Conservation (phyloP, 129 eudicot genomes). For the Daucus carota region DH1_v3.0 NC_030381.2:50243001-50243500, state of each 20-base stretch:
- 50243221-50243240: slow-evolving; percentile 88
- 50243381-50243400: too few species aligned
- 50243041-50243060: background rate
- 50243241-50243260: slow-evolving; percentile 23
- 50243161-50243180: slow-evolving; percentile 69
- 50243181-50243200: slow-evolving; percentile 86
- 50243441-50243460: too few species aligned
- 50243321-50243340: background rate
- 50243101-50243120: background rate
- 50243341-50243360: background rate
- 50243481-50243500: too few species aligned
- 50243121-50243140: background rate
- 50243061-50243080: background rate
- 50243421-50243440: too few species aligned
- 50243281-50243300: background rate
- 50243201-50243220: slow-evolving; percentile 83
- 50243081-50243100: background rate
- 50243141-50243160: background rate
- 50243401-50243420: too few species aligned
- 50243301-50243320: background rate
- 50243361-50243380: background rate
- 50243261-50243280: background rate
- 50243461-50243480: too few species aligned
- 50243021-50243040: slow-evolving; percentile 33
- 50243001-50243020: slow-evolving; percentile 86